Evolutionary conservation across 2,329 filamentous ascomycete species (phyloP).

Genomic region (Aspergillus sp.): DNA sequence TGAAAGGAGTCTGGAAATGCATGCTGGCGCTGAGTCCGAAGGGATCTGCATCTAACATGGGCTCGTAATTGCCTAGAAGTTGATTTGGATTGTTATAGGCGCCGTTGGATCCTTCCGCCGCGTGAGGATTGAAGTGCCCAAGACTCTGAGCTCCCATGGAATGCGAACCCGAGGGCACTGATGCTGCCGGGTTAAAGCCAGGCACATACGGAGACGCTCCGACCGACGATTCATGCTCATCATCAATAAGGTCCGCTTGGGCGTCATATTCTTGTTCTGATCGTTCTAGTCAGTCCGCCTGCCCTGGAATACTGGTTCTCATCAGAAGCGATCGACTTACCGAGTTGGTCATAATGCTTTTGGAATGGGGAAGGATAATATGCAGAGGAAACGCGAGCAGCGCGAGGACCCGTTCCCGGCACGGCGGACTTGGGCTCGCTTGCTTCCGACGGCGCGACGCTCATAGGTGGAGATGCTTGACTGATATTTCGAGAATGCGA

Average conservation of each 20-base stretch:
- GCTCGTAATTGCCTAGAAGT: slow-evolving; percentile 72
- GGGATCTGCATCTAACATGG: slow-evolving; percentile 86
- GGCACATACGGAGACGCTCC: slow-evolving; percentile 67
- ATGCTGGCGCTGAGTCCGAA: slow-evolving; percentile 92
- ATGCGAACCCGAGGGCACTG: slow-evolving; percentile 42
- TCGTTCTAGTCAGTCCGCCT: slow-evolving; percentile 33
- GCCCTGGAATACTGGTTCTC: neutral
- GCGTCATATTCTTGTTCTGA: slow-evolving; percentile 96
- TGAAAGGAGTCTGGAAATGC: slow-evolving; percentile 85
- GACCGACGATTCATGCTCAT: slow-evolving; percentile 69
- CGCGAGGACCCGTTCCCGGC: slow-evolving; percentile 28
- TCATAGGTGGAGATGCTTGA: slow-evolving; percentile 35
- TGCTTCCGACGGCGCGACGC: slow-evolving; percentile 38
- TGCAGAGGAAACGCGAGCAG: slow-evolving; percentile 43
- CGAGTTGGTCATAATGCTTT: slow-evolving; percentile 92
- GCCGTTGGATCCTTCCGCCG: slow-evolving; percentile 36
- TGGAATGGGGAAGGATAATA: slow-evolving; percentile 89
- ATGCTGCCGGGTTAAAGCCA: slow-evolving; percentile 43
- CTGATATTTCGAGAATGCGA: slow-evolving; percentile 37
- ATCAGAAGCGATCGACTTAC: slow-evolving; percentile 66
- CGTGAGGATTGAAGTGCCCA: slow-evolving; percentile 39
- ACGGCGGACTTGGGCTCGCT: slow-evolving; percentile 35
- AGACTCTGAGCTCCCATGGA: slow-evolving; percentile 44
- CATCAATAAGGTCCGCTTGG: slow-evolving; percentile 83
- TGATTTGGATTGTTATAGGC: slow-evolving; percentile 49